Evolutionary conservation across 176 grass and related monocot genomes (phyloP).

Genomic region (Triticum dicoccoides): DNA sequence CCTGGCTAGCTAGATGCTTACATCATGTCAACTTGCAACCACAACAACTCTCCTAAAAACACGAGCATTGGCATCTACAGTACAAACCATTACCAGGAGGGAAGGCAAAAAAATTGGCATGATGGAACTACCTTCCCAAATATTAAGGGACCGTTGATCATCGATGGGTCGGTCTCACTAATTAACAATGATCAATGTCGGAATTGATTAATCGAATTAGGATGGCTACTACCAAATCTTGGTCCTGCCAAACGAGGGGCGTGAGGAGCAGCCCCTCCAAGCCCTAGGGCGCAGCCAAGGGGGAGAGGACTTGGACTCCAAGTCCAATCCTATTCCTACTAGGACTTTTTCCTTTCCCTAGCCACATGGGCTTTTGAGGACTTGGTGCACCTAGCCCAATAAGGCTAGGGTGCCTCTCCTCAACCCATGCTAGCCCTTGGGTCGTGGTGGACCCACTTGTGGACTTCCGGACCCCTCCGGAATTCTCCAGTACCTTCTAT

Average conservation of each 20-base stretch:
- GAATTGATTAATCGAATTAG: background rate
- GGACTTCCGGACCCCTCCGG: too few species aligned
- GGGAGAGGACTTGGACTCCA: too few species aligned
- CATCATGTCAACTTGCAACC: conserved; percentile 31
- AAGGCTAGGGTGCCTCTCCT: too few species aligned
- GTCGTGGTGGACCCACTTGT: too few species aligned
- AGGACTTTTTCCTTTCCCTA: too few species aligned
- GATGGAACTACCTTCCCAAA: background rate
- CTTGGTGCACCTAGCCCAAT: too few species aligned
- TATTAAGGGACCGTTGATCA: conserved; percentile 4
- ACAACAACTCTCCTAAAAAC: conserved; percentile 30
- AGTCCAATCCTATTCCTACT: too few species aligned
- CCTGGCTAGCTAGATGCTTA: conserved; percentile 18
- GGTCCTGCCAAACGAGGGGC: background rate
- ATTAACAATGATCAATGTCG: background rate
- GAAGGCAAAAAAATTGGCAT: conserved; percentile 14
- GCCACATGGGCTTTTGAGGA: too few species aligned
- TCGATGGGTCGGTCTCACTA: background rate
- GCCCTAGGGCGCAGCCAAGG: too few species aligned
- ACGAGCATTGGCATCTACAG: conserved; percentile 17
- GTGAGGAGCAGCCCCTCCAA: too few species aligned
- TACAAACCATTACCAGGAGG: background rate
- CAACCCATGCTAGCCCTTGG: too few species aligned
- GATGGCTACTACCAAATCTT: conserved; percentile 35
- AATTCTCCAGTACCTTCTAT: too few species aligned